These are phyloP conservation scores for Lentinula boryana DNA, from an alignment of 768 basidiomycete species.

Conservation along the genomic window DNA sequence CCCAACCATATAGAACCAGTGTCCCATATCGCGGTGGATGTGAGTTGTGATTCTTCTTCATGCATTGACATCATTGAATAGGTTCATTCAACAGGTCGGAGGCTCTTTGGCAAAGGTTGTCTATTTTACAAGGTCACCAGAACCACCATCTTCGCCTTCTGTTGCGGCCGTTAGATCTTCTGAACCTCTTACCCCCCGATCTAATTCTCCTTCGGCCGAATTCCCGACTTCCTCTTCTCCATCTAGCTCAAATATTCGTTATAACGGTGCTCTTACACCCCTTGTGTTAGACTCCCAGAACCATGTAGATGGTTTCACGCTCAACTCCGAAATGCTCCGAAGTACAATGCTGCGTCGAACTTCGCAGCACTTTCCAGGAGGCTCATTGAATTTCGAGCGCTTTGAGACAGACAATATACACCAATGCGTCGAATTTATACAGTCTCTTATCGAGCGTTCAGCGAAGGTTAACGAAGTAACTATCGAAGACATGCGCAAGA, in stretches of 20 bases:
- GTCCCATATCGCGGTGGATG: constrained; percentile 96
- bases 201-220: constrained; percentile 35
- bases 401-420: constrained; percentile 91
- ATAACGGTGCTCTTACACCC: constrained; percentile 78
- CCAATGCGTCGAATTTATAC: constrained; percentile 81
- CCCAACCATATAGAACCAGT: constrained; percentile 98
- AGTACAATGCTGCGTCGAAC: constrained; percentile 65
- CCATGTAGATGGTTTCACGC: constrained; percentile 26
- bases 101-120: constrained; percentile 97
- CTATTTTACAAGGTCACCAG: constrained; percentile 93
- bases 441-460: constrained; percentile 79
- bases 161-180: constrained; percentile 50
- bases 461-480: constrained; percentile 82
- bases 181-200: constrained; percentile 39
- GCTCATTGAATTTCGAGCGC: constrained; percentile 94
- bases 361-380: constrained; percentile 86
- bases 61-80: constrained; percentile 7
- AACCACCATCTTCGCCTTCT: constrained; percentile 76
- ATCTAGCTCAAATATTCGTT: constrained; percentile 30
- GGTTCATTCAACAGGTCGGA: constrained; percentile 62
- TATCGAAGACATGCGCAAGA: constrained; percentile 83
- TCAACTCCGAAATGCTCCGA: constrained; percentile 43
- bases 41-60: constrained; percentile 33
- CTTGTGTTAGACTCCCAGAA: constrained; percentile 57
- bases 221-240: constrained; percentile 19